These are phyloP conservation scores for Boletales sp. DNA, from an alignment of 768 basidiomycete species.

Conservation along the genomic window DNA sequence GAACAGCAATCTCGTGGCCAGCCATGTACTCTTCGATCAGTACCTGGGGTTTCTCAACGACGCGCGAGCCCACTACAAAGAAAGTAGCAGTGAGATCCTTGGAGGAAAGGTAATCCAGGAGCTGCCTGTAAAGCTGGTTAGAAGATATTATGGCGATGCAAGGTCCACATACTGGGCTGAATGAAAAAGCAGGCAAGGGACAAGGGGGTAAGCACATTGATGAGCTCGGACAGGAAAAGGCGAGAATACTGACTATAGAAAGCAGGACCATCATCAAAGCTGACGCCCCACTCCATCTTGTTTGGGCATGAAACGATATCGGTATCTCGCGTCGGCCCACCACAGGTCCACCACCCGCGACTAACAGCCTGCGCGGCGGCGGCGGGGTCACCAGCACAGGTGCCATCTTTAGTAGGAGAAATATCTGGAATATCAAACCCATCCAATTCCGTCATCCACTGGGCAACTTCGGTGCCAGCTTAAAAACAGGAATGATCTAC, in stretches of 20 bases:
- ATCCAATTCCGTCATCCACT: conserved; percentile 76
- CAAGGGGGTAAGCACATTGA: conserved; percentile 4
- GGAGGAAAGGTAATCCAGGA: conserved; percentile 68
- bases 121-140: conserved; percentile 37
- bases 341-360: conserved; percentile 92
- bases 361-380: conserved; percentile 53
- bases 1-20: conserved; percentile 78
- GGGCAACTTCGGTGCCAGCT: conserved; percentile 46
- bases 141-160: not conserved
- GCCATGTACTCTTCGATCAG: conserved; percentile 78
- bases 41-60: conserved; percentile 71
- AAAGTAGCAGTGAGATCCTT: conserved; percentile 77
- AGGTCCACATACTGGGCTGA: conserved; percentile 46
- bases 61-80: conserved; percentile 87
- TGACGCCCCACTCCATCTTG: conserved; percentile 74
- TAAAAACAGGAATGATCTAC: not conserved
- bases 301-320: conserved; percentile 68
- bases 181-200: not conserved
- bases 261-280: conserved; percentile 87
- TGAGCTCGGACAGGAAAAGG: not conserved
- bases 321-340: conserved; percentile 55
- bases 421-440: conserved; percentile 66
- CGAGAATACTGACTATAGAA: conserved; percentile 62
- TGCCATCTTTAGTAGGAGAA: conserved; percentile 61
- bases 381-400: conserved; percentile 57